Evolutionary conservation across 108 stramenopile genomes (phyloP).

Genomic region (Schizochytrium sp.): DNA sequence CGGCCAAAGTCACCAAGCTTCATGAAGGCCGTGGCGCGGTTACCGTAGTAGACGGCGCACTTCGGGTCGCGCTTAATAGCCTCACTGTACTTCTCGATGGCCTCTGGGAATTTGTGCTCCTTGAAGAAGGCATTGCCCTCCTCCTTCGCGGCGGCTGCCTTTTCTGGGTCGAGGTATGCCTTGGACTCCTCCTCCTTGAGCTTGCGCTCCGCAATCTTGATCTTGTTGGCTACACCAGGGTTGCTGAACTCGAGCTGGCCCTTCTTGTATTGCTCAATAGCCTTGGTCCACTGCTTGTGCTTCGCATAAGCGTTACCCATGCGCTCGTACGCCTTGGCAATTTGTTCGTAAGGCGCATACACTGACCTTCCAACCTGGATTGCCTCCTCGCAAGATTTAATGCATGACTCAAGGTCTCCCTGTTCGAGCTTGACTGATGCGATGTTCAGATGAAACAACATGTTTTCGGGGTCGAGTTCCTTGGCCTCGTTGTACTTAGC

Average conservation of each 20-base stretch:
- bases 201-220: conserved; percentile 94
- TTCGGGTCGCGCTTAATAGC: conserved; percentile 97
- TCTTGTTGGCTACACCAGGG: conserved; percentile 19
- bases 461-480: conserved; percentile 88
- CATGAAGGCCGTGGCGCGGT: conserved; percentile 92
- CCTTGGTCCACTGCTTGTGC: conserved; percentile 87
- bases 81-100: conserved; percentile 87
- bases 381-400: conserved; percentile 86
- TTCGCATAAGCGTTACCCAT: conserved; percentile 92
- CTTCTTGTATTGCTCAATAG: conserved; percentile 88
- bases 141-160: conserved; percentile 97
- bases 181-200: conserved; percentile 87
- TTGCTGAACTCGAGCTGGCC: conserved; percentile 85
- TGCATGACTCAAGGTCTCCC: conserved; percentile 89
- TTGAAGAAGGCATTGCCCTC: conserved; percentile 94
- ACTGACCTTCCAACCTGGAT: conserved; percentile 90
- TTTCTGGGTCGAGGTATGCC: conserved; percentile 92
- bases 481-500: conserved; percentile 97
- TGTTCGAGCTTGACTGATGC: conserved; percentile 94
- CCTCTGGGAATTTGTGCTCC: conserved; percentile 86
- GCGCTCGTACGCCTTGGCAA: conserved; percentile 92
- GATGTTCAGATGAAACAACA: conserved; percentile 94
- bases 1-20: conserved; percentile 98
- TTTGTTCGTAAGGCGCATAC: conserved; percentile 89
- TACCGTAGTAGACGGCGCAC: conserved; percentile 96